Evolutionary conservation across 1,284 basidiomycete species (phyloP), one percentile per base, ranked within the genome.

Genomic region (Ceratorhiza oryzae-sativae): DNA sequence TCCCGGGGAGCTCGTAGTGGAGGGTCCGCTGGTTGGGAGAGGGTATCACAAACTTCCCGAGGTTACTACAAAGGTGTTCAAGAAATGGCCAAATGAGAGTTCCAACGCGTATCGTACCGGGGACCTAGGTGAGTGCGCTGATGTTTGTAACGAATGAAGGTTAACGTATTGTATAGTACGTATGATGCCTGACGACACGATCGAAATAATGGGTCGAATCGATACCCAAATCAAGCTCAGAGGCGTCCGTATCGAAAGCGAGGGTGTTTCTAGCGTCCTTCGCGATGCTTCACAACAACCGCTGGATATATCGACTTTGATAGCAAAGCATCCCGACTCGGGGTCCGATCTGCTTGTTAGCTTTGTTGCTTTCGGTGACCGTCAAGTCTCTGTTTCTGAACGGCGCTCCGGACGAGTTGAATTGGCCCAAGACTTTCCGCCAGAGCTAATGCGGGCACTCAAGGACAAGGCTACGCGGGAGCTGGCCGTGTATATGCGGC

Each of bases 151-250:
- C 32, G 4, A 27, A 32, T 12, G 13, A 25, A 27, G 27, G 25
- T 58, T 15, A 68, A 4, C n/a, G 2, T 27, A 34, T 18, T 8
- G 13, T 13, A n/a, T 42, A 76, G 85, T 81, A 9, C 80, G 86
- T 55, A 86, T 87, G 84, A 83, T 85, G 79, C 84, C 84, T 0
- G 84, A 87, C 73, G 80, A 79, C n/a, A 83, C 83, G 4, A 76
- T 87, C 25, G 83, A 86, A 74, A 86, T 87, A 63, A 78, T 85
- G 32, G 86, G 86, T n/a, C 82, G 86, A 25, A 84, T 85, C 51
- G 86, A 87, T 74, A 83, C 83, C 18, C 86, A 87, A 74, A 83
- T 86, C 76, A 87, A 87, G 77, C 78, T 86, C 42, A 81, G 84
- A 46, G 85, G 86, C 30, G 85, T 86, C 34, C 82, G 86, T 12